Evolutionary conservation across 306 rosid genomes (phyloP), one percentile per base, ranked within the genome.

Genomic region (Trifolium fragiferum): DNA sequence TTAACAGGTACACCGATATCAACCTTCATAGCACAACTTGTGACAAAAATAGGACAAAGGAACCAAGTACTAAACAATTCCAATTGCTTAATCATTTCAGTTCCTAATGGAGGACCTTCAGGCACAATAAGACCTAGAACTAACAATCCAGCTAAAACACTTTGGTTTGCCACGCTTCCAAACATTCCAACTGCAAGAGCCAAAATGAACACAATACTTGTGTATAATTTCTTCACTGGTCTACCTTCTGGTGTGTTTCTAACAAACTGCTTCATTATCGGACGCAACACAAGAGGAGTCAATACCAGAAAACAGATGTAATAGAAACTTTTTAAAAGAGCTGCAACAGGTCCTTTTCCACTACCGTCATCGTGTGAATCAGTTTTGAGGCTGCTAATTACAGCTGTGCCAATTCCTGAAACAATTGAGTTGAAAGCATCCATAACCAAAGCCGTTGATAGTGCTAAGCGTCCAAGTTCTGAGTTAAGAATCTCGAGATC

Each of bases 31-130:
- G 84, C 72, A 51, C 81, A 55, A 6, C 70, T 55, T 0, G 88
- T 81, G 15, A 86, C 83, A 59, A 81, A 87, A 23, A 86, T 0
- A 5, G 96, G 96, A 41, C 79, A 47, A 44, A 84, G 43, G 23
- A 87, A 62, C 10, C 81, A 84, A 15, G 44, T 66, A 4, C 43
- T 15, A 25, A 90, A 74, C 70, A 75, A 16, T n/a, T 81, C 76
- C 43, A 87, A n/a, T 21, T 77, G 85, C 10, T 84, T 81, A 0
- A 86, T 78, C 19, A 90, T 13, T 21, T 87, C 85, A 3, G 87
- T 76, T 16, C 90, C 96, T 21, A 86, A 10, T 0, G 90, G 90
- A 18, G 85, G 88, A 79, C 96, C 96, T 44, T 80, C 88, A 0
- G 92, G 92, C 7, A 88, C 82, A 4, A 71, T 72, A 76, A 90